Evolutionary conservation across 2,329 filamentous ascomycete genomes (phyloP).

Genomic region (Drechmeria coniospora): DNA sequence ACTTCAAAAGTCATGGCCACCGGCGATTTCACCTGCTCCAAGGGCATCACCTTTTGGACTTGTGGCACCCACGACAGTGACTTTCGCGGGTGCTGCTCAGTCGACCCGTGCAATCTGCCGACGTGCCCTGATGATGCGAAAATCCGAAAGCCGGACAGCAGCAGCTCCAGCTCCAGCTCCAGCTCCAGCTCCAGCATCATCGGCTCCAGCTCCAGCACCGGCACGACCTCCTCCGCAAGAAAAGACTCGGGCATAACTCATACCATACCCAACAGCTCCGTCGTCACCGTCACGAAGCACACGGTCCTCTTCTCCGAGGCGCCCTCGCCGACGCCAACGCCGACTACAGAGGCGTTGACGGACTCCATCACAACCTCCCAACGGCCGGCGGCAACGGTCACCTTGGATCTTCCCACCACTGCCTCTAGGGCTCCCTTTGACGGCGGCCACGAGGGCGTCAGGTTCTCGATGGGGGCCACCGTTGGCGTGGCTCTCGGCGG

Average conservation of each 20-base stretch:
- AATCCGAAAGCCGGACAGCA: neutral
- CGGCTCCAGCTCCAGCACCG: neutral
- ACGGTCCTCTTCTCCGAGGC: constrained; percentile 16
- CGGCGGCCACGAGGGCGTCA: neutral
- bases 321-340: constrained; percentile 5
- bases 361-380: no score
- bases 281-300: constrained; percentile 19
- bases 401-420: no score
- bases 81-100: constrained; percentile 30
- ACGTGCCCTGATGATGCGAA: constrained; percentile 13
- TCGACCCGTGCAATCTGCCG: constrained; percentile 23
- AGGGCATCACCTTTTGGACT: constrained; percentile 18
- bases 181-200: neutral
- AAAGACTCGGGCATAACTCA: constrained; percentile 21
- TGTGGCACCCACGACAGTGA: constrained; percentile 20
- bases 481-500: constrained; percentile 18
- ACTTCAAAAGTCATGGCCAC: neutral
- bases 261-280: constrained; percentile 18
- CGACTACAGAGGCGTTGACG: no score
- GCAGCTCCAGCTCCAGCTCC: neutral
- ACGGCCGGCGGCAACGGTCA: no score
- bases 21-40: constrained; percentile 10
- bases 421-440: no score
- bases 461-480: constrained; percentile 15
- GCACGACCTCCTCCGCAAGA: constrained; percentile 4